A percentile compares a stretch with the other conserved stretches of the same genome.
Conservation (phyloP, 2,329 filamentous ascomycete genomes). For the Emmonsiellopsis sp. region DNA sequence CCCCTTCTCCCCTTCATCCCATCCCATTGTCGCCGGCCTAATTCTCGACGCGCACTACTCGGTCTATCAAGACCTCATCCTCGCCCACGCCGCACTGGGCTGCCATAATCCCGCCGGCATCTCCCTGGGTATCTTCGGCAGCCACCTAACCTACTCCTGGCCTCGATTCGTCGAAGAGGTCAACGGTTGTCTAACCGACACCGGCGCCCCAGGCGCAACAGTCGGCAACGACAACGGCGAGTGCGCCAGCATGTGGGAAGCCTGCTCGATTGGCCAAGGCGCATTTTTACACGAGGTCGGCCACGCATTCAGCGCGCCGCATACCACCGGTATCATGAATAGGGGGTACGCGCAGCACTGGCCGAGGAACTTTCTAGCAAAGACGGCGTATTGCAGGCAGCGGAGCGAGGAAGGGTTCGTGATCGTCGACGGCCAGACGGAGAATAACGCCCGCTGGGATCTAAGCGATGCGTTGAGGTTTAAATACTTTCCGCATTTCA, state of each 20-base stretch:
- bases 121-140: conserved; percentile 17
- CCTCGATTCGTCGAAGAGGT: conserved; percentile 18
- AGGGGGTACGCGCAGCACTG: conserved; percentile 36
- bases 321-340: conserved; percentile 26
- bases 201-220: conserved; percentile 25
- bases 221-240: conserved; percentile 37
- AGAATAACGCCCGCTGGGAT: conserved; percentile 23
- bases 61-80: conserved; percentile 10
- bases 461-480: conserved; percentile 20
- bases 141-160: conserved; percentile 17
- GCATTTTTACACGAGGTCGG: conserved; percentile 30
- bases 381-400: conserved; percentile 19
- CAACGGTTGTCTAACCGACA: conserved; percentile 23
- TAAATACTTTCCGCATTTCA: conserved; percentile 14
- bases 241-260: conserved; percentile 37
- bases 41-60: conserved; percentile 16
- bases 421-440: neutral
- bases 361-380: conserved; percentile 34
- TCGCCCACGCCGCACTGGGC: conserved; percentile 16
- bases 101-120: conserved; percentile 13
- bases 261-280: conserved; percentile 35
- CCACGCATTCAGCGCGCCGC: conserved; percentile 27
- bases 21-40: conserved; percentile 15
- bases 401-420: neutral
- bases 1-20: conserved; percentile 11